A percentile compares a stretch with the other conserved stretches of the same genome.
phyloP scores from a whole-genome alignment of 768 basidiomycete species.

The Leucocoprinus leucothites region DNA sequence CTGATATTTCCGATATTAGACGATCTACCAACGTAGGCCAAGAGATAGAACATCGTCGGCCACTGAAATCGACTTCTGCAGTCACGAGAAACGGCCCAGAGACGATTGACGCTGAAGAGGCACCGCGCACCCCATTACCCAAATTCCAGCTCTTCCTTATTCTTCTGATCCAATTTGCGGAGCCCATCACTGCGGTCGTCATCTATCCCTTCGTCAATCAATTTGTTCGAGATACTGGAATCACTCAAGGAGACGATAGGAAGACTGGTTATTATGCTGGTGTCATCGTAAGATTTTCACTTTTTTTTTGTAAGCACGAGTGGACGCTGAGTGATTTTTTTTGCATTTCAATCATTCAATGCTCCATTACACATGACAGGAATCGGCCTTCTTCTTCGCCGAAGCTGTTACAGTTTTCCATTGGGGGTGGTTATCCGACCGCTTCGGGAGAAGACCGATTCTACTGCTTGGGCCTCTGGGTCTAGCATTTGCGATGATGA shows the following conservation, averaged over 20 bases:
- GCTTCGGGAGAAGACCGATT: constrained; percentile 39
- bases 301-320: no score
- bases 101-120: background rate
- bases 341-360: no score
- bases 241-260: constrained; percentile 40
- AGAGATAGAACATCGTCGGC: no score
- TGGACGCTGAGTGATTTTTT: no score
- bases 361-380: constrained; percentile 25
- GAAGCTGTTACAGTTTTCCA: constrained; percentile 40
- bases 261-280: constrained; percentile 49
- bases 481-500: constrained; percentile 32
- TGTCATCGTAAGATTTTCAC: constrained; percentile 34
- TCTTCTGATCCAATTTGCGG: constrained; percentile 37
- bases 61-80: no score
- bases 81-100: no score
- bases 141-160: constrained; percentile 36
- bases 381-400: constrained; percentile 42
- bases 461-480: constrained; percentile 41
- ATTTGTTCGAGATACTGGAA: constrained; percentile 39
- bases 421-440: constrained; percentile 44
- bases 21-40: no score
- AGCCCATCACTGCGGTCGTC: constrained; percentile 41
- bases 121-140: constrained; percentile 35
- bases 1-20: no score
- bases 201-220: constrained; percentile 47